Conservation (phyloP, 2,329 filamentous ascomycete species). For the Pestalotiopsis fici region DNA sequence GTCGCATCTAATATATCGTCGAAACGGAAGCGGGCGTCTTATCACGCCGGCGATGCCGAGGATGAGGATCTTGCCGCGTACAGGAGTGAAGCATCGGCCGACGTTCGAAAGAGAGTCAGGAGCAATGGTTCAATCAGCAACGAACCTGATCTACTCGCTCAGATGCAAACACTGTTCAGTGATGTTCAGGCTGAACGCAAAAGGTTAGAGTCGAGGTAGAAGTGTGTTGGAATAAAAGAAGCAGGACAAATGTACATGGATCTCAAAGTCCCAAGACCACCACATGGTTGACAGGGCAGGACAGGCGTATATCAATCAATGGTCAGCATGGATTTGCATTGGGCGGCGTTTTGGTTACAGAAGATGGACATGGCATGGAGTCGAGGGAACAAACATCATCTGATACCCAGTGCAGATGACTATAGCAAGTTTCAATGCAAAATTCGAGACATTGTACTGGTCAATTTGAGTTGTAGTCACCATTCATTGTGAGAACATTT, state of each 20-base stretch:
- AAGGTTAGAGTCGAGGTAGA: background rate
- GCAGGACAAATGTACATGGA: background rate
- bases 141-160: slow-evolving; percentile 24
- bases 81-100: slow-evolving; percentile 19
- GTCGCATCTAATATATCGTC: slow-evolving; percentile 14
- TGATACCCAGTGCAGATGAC: slow-evolving; percentile 6
- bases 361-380: background rate
- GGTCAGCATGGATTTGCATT: slow-evolving; percentile 6
- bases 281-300: background rate
- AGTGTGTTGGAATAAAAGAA: background rate
- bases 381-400: background rate
- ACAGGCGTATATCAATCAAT: background rate
- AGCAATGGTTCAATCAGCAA: slow-evolving; percentile 16
- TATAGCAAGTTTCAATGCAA: background rate
- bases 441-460: too few species aligned
- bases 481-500: too few species aligned
- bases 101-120: slow-evolving; percentile 23
- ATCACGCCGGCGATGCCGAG: slow-evolving; percentile 8
- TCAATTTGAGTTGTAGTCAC: too few species aligned
- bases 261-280: background rate
- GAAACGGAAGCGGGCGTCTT: slow-evolving; percentile 24
- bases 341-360: slow-evolving; percentile 9
- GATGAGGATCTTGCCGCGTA: slow-evolving; percentile 23
- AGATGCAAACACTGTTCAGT: slow-evolving; percentile 25
- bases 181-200: slow-evolving; percentile 17